Conservation (phyloP, 169 alveolate genomes). For the Neospora caninum region DNA sequence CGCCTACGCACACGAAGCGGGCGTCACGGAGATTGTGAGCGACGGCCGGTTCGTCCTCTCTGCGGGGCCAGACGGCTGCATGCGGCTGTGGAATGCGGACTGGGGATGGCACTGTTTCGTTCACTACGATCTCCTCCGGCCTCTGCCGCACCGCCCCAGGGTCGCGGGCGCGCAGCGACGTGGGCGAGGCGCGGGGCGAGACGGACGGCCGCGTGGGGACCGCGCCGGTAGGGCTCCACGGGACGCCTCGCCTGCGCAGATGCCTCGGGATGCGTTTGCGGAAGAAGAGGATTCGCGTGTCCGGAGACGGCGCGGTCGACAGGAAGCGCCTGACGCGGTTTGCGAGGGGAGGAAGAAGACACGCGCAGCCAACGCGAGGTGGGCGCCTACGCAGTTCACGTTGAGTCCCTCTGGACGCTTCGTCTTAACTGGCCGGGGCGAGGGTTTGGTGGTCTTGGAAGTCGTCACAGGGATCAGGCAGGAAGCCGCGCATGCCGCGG, state of each 20-base stretch:
- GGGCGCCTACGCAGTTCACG: neutral
- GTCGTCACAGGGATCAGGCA: neutral
- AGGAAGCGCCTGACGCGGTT: neutral
- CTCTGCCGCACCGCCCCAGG: neutral
- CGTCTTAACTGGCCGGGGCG: neutral
- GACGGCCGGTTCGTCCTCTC: constrained; percentile 71
- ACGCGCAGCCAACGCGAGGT: neutral
- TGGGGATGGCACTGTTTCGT: constrained; percentile 74
- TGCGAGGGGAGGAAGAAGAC: neutral
- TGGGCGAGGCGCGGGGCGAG: neutral
- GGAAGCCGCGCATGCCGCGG: neutral
- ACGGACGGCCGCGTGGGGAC: neutral
- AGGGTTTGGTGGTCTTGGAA: neutral
- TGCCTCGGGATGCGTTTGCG: neutral
- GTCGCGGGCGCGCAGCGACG: neutral
- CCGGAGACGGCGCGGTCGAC: neutral
- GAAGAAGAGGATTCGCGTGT: neutral
- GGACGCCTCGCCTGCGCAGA: too few species aligned
- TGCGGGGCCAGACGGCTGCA: constrained; percentile 72
- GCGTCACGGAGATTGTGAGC: constrained; percentile 62
- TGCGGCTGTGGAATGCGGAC: constrained; percentile 75
- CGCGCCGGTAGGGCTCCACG: neutral
- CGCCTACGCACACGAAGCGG: constrained; percentile 73
- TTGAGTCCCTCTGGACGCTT: neutral
- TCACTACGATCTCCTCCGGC: constrained; percentile 4